phyloP scores from a whole-genome alignment of 208 protist species.

The Leishmania aethiopica region DNA sequence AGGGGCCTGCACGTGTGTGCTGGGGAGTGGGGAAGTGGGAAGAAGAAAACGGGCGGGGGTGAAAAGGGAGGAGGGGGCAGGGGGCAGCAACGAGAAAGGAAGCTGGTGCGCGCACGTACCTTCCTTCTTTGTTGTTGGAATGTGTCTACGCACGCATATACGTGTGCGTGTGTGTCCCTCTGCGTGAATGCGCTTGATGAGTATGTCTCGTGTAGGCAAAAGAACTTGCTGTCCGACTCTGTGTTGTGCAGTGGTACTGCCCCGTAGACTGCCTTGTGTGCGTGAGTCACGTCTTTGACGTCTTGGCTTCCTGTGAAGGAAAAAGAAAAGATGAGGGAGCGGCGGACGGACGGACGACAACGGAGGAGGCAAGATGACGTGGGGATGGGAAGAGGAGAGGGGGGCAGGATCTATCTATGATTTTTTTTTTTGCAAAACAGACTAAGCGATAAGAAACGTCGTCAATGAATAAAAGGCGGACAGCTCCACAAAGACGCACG shows the following conservation, averaged over 20 bases:
- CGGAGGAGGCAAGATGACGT: slow-evolving; percentile 5
- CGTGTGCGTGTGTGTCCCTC: background rate
- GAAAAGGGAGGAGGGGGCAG: background rate
- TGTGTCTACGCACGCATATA: background rate
- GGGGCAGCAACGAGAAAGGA: background rate
- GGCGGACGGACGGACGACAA: background rate
- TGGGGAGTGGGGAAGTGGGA: background rate
- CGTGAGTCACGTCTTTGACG: background rate
- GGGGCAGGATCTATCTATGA: background rate
- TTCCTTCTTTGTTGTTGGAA: too few relatives aligned
- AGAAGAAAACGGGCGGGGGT: background rate
- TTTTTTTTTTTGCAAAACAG: too few relatives aligned
- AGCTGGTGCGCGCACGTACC: background rate
- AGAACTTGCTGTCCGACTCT: background rate
- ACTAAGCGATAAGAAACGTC: too few relatives aligned
- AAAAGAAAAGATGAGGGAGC: slow-evolving; percentile 13
- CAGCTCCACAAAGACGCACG: too few relatives aligned
- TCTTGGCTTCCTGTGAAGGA: background rate
- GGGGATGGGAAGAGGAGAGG: background rate
- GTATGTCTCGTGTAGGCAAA: background rate
- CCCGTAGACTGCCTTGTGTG: background rate
- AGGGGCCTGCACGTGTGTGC: background rate
- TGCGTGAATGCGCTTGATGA: background rate
- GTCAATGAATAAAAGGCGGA: too few relatives aligned
- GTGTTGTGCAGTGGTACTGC: background rate